These are phyloP conservation scores for Sphagnum fallax DNA, from an alignment of 228 moss, liverwort and hornwort species.

Conservation along the genomic window DNA sequence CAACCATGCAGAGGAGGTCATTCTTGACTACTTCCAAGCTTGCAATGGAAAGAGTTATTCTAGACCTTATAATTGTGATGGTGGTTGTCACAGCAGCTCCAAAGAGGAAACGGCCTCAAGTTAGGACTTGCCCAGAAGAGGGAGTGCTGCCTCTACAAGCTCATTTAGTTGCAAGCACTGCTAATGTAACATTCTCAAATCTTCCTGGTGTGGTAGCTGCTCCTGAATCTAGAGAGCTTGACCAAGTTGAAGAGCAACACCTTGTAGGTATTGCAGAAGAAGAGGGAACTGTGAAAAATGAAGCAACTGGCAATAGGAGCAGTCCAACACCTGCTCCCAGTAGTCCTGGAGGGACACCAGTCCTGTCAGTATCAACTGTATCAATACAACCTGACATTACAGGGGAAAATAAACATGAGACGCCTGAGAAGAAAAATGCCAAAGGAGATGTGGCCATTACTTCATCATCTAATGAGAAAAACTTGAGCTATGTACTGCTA, in stretches of 20 bases:
- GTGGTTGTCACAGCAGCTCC: constrained; percentile 36
- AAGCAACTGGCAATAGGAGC: constrained; percentile 7
- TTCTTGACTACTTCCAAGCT: too few species aligned
- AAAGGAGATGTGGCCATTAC: constrained; percentile 13
- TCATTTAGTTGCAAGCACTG: constrained; percentile 12
- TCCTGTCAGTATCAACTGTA: background rate
- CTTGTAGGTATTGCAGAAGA: constrained; percentile 11
- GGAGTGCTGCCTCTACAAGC: constrained; percentile 23
- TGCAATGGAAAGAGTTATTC: too few species aligned
- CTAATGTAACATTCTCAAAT: constrained; percentile 6
- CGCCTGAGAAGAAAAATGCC: constrained; percentile 20
- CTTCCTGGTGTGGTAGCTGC: constrained; percentile 12
- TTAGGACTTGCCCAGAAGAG: constrained; percentile 50
- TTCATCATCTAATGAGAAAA: constrained; percentile 21
- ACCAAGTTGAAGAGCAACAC: constrained; percentile 18
- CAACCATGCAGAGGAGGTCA: too few species aligned
- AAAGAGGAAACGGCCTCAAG: constrained; percentile 60
- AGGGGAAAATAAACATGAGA: constrained; percentile 13
- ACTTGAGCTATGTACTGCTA: constrained; percentile 11
- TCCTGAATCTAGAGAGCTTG: constrained; percentile 23
- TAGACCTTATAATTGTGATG: too few species aligned
- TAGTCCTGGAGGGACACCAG: background rate
- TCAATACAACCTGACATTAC: constrained; percentile 6
- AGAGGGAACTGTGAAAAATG: constrained; percentile 30
- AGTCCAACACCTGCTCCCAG: background rate